phyloP scores from a whole-genome alignment of 208 protist species.

The Porcisia deanei region DNA sequence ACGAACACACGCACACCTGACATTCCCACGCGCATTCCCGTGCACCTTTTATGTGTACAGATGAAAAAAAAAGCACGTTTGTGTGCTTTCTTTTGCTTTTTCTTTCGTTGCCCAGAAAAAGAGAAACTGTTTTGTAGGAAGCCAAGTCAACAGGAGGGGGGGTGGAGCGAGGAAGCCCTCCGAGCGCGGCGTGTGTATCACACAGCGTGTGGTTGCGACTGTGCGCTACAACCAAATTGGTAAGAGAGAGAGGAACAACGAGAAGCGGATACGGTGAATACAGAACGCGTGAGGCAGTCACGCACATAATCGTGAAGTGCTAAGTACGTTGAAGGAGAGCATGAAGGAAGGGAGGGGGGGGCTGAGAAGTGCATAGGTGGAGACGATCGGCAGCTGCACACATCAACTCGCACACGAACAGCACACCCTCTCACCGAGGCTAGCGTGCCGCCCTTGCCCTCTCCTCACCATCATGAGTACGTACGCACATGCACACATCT shows the following conservation, averaged over 20 bases:
- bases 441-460: no score
- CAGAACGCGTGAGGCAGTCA: not conserved
- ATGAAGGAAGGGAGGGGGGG: not conserved
- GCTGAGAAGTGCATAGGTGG: not conserved
- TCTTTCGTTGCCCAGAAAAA: not conserved
- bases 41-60: not conserved
- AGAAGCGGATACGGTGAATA: not conserved
- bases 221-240: not conserved
- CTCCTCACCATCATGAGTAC: not conserved
- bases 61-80: not conserved
- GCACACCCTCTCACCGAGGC: not conserved
- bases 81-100: not conserved
- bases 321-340: not conserved
- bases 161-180: no score
- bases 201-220: not conserved
- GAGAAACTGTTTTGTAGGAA: not conserved
- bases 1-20: not conserved
- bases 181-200: not conserved
- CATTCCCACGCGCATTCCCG: not conserved
- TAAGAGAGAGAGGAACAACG: no score
- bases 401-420: not conserved
- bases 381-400: conserved; percentile 3
- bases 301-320: not conserved
- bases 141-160: not conserved
- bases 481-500: not conserved